Base-by-base conservation (phyloP, 2,329 filamentous ascomycete genomes). In the Chlorencoelia australis region DNA sequence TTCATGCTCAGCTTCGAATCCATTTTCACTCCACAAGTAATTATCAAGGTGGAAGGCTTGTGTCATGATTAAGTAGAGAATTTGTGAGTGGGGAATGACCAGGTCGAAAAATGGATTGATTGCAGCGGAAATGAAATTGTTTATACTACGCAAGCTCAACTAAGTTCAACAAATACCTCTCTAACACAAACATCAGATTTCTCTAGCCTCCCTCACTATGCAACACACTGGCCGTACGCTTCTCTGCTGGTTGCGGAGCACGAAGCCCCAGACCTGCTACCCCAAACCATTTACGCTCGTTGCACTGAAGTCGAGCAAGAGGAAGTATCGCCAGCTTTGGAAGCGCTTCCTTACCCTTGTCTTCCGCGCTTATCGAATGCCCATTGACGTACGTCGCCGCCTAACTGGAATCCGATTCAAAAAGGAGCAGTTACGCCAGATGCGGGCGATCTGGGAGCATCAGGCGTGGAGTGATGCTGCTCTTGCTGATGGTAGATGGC, bases 191-290 rank as follows among this genome's bases (percentile, higher is more conserved):
- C n/a, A n/a, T n/a, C n/a, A n/a, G n/a, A n/a, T n/a, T n/a, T n/a
- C n/a, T n/a, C n/a, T n/a, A n/a, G n/a, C n/a, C n/a, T n/a, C n/a
- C n/a, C n/a, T n/a, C n/a, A 43, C 37, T 20, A 27, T 43, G 37
- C 40, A 28, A 24, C 33, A 40, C 33, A 43, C 37, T 8, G 24
- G 37, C 30, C 33, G 37, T 22, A 32, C 20, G 18, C 17, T 43
- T 30, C 40, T 40, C 24, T 40, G 40, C 40, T 43, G 37, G 37
- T 30, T 43, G 21, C 19, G 16, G 16, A 35, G 33, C 33, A 29
- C 20, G 5, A 42, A 42, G 13, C 30, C 35, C 35, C 24, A 38
- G 30, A 30, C 35, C n/a, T 34, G 35, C 30, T 39, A 38, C 16
- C 39, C 30, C 11, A 41, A 41, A 22, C 39, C 35, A 10, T 38